Conservation (phyloP, 345 rosid species). For the Moricandia arvensis region DNA sequence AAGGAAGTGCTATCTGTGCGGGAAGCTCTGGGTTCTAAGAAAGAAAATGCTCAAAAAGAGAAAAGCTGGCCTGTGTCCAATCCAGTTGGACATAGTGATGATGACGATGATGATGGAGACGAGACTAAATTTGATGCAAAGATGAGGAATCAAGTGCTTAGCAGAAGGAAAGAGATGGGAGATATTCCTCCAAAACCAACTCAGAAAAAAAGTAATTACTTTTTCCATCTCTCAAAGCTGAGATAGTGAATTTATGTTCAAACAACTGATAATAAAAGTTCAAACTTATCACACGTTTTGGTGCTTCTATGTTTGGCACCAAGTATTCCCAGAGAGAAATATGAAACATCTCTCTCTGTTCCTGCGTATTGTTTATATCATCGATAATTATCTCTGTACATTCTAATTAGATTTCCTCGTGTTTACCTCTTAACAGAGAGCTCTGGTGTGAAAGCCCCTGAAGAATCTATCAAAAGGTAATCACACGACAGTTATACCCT, state of each 20-base stretch:
- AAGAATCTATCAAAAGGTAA: conserved; percentile 56
- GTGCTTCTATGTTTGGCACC: conserved; percentile 6
- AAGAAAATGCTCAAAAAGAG: conserved; percentile 50
- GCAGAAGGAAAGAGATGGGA: conserved; percentile 63
- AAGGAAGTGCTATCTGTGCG: conserved; percentile 75
- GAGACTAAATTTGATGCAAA: conserved; percentile 79
- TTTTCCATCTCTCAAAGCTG: conserved; percentile 13
- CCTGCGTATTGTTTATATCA: conserved; percentile 6
- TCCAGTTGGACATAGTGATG: conserved; percentile 27
- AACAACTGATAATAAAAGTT: not conserved
- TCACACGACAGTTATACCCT: conserved; percentile 1
- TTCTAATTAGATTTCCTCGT: conserved; percentile 15
- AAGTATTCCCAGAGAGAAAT: conserved; percentile 6
- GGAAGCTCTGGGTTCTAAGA: conserved; percentile 73
- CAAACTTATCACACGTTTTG: not conserved
- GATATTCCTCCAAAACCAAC: conserved; percentile 50
- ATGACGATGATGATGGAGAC: conserved; percentile 50
- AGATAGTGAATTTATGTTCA: too few relatives aligned
- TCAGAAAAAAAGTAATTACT: conserved; percentile 49
- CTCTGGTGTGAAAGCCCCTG: conserved; percentile 42
- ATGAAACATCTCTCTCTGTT: conserved; percentile 2
- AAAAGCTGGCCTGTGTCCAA: conserved; percentile 40
- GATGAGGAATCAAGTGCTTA: conserved; percentile 80
- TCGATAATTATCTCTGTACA: conserved; percentile 20
- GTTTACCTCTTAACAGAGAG: conserved; percentile 45